A percentile compares a stretch with the other conserved stretches of the same genome.
Conservation (phyloP, 768 basidiomycete species). For the Termitomyces sp. region DNA sequence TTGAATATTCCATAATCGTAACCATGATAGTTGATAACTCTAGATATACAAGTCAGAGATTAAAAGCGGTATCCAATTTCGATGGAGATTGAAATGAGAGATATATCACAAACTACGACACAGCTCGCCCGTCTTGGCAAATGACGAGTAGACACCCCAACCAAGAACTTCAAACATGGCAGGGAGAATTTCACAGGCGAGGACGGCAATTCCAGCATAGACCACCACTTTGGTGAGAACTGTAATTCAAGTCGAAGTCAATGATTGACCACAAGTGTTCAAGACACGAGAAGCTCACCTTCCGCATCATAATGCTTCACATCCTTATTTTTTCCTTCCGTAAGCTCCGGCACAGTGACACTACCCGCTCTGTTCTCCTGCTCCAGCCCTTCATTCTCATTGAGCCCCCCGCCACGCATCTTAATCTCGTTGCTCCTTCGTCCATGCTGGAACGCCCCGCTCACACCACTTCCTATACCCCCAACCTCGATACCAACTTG, state of each 20-base stretch:
- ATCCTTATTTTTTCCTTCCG: slow-evolving; percentile 19
- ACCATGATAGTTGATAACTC: neutral
- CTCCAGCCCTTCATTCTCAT: slow-evolving; percentile 12
- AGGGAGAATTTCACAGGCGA: slow-evolving; percentile 60
- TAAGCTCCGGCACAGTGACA: slow-evolving; percentile 3
- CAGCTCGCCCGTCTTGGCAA: neutral
- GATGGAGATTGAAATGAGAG: neutral
- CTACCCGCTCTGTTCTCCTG: neutral
- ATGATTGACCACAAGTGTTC: neutral
- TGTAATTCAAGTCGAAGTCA: slow-evolving; percentile 19
- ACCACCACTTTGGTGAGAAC: slow-evolving; percentile 89
- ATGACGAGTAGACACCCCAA: slow-evolving; percentile 52
- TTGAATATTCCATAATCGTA: neutral
- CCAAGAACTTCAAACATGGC: slow-evolving; percentile 63
- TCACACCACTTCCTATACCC: slow-evolving; percentile 33
- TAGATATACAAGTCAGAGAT: neutral
- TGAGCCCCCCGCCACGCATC: slow-evolving; percentile 35
- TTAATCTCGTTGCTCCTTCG: slow-evolving; percentile 55
- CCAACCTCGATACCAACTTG: slow-evolving; percentile 39
- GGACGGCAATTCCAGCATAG: slow-evolving; percentile 78
- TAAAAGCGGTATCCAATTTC: neutral
- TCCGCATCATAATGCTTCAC: slow-evolving; percentile 83
- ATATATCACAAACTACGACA: neutral
- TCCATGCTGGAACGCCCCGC: slow-evolving; percentile 9
- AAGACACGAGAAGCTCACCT: slow-evolving; percentile 40